A percentile compares a stretch with the other conserved stretches of the same genome.
phyloP scores from a whole-genome alignment of 805 yeast genomes.

The Saccharomycopsis sp. region DNA sequence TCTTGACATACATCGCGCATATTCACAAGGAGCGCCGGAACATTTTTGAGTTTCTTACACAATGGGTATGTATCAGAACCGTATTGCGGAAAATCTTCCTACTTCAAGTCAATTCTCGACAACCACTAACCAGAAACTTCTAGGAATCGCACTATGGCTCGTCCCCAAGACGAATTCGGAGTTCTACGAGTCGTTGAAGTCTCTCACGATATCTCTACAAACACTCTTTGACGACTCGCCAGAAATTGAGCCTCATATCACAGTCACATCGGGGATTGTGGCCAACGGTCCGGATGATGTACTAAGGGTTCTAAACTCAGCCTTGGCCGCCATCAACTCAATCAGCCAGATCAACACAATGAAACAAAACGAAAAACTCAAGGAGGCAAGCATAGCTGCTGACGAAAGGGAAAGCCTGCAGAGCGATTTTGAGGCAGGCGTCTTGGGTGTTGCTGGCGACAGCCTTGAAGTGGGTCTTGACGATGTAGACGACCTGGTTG shows the following conservation, averaged over 20 bases:
- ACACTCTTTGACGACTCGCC: constrained; percentile 72
- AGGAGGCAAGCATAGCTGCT: not conserved
- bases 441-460: not conserved
- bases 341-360: constrained; percentile 22
- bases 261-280: constrained; percentile 57
- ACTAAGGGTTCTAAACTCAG: constrained; percentile 47
- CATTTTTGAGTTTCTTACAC: too few relatives aligned
- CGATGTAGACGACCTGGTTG: not conserved
- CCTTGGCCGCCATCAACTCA: constrained; percentile 51
- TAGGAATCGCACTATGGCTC: constrained; percentile 68
- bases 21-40: too few relatives aligned
- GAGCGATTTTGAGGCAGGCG: not conserved
- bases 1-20: too few relatives aligned
- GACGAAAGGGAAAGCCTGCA: not conserved
- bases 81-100: not conserved
- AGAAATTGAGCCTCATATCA: constrained; percentile 67
- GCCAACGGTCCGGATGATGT: constrained; percentile 49
- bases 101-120: not conserved
- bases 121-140: not conserved
- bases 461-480: not conserved
- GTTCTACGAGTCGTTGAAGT: constrained; percentile 47
- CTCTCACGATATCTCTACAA: constrained; percentile 56
- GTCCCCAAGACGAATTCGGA: constrained; percentile 54
- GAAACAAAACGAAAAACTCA: constrained; percentile 3
- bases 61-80: not conserved